Conservation (phyloP, 192 early-diverging fungal species). For the Backusella parvicylindrica region DNA sequence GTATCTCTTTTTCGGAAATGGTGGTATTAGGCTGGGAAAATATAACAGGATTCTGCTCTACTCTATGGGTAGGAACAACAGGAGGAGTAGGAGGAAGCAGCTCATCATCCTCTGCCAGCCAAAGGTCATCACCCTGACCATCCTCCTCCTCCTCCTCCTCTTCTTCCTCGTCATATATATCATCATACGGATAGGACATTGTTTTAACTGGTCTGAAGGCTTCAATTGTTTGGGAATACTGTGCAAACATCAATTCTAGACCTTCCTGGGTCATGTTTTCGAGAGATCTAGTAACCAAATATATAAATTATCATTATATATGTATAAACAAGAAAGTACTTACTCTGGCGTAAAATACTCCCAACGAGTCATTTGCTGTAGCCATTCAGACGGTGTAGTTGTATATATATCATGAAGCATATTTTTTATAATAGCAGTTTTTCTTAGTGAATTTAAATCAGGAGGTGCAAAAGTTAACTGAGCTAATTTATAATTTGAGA, state of each 20-base stretch:
- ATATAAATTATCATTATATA: neutral
- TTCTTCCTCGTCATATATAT: slow-evolving; percentile 11
- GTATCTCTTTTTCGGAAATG: neutral
- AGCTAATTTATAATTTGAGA: slow-evolving; percentile 40
- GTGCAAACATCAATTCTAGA: slow-evolving; percentile 32
- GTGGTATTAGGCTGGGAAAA: slow-evolving; percentile 20
- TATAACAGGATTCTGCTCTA: neutral
- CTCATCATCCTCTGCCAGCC: neutral
- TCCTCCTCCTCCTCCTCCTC: neutral
- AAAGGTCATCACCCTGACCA: slow-evolving; percentile 4
- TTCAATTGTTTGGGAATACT: slow-evolving; percentile 34
- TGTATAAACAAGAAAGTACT: neutral
- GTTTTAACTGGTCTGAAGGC: slow-evolving; percentile 4
- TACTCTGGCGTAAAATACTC: slow-evolving; percentile 39
- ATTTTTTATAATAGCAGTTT: slow-evolving; percentile 40
- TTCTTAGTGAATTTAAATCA: slow-evolving; percentile 32
- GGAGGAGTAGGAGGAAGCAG: neutral
- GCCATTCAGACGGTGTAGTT: slow-evolving; percentile 36
- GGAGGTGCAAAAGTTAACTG: slow-evolving; percentile 40
- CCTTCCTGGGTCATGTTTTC: slow-evolving; percentile 31
- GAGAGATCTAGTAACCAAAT: slow-evolving; percentile 21
- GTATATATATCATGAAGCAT: slow-evolving; percentile 29
- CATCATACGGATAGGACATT: neutral
- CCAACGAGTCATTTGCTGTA: slow-evolving; percentile 39
- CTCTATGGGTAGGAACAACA: neutral